A percentile compares a stretch with the other conserved stretches of the same genome.
Conservation (phyloP, 1,139 yeast genomes). For the Pichia sp. region DNA sequence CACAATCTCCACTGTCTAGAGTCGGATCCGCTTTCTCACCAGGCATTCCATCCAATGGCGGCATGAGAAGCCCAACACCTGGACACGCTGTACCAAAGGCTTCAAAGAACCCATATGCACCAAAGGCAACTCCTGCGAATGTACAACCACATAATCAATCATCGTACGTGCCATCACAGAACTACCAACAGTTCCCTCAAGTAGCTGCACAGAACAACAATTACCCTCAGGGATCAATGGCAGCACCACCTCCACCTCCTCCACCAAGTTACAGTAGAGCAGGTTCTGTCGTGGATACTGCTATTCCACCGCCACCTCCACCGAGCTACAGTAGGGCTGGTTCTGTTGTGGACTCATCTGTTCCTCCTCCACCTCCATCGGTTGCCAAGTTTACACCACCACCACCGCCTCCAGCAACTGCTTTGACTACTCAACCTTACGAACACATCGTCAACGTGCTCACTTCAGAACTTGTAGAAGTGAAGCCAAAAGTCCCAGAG, state of each 20-base stretch:
- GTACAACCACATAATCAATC: background rate
- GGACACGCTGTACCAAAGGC: too few species aligned
- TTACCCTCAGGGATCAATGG: constrained; percentile 6
- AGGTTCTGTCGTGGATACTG: constrained; percentile 14
- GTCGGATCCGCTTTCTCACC: background rate
- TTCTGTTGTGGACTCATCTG: too few species aligned
- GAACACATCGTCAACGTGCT: constrained; percentile 55
- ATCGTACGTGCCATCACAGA: background rate
- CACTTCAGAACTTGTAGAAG: constrained; percentile 45
- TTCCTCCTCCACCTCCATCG: too few species aligned
- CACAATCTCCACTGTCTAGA: constrained; percentile 7
- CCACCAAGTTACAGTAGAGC: constrained; percentile 17
- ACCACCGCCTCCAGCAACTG: background rate
- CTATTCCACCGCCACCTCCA: constrained; percentile 9
- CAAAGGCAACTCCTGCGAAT: constrained; percentile 9
- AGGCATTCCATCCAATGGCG: constrained; percentile 15
- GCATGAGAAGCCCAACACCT: constrained; percentile 12
- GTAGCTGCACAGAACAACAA: too few species aligned
- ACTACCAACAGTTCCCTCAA: too few species aligned
- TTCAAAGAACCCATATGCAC: constrained; percentile 18
- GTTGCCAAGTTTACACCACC: constrained; percentile 5
- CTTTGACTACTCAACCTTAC: constrained; percentile 40
- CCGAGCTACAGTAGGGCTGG: too few species aligned
- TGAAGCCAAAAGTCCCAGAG: constrained; percentile 72
- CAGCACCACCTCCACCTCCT: constrained; percentile 12